Percentiles rank a stretch among this genome's conserved stretches.
Conservation (phyloP, 2,329 filamentous ascomycete species). For the Aspergillus sojae region DNA sequence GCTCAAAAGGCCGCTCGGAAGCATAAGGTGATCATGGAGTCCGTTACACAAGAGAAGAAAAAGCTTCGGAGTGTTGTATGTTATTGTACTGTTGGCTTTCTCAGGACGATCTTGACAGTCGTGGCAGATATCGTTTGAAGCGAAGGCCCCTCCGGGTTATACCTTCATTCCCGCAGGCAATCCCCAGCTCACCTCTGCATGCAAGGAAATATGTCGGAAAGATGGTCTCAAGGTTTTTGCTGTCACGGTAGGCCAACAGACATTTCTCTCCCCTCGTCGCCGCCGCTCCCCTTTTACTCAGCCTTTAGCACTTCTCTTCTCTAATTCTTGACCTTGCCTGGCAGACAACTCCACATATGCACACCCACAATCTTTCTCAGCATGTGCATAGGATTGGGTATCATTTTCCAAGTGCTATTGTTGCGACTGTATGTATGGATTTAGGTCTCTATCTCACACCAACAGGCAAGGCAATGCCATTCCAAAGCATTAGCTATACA, state of each 20-base stretch:
- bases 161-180: constrained; percentile 64
- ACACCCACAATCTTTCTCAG: constrained; percentile 58
- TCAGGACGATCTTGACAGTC: constrained; percentile 35
- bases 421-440: constrained; percentile 58
- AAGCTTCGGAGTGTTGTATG: constrained; percentile 58
- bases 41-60: constrained; percentile 61
- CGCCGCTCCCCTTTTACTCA: constrained; percentile 4
- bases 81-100: constrained; percentile 18
- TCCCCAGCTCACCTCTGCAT: constrained; percentile 60
- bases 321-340: constrained; percentile 20
- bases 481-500: constrained; percentile 32
- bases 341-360: constrained; percentile 53
- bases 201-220: constrained; percentile 62
- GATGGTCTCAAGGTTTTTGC: constrained; percentile 58
- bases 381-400: constrained; percentile 65
- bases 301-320: constrained; percentile 3
- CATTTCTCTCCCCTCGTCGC: neutral
- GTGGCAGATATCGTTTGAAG: constrained; percentile 56
- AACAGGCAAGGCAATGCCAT: constrained; percentile 51
- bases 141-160: constrained; percentile 61
- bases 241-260: constrained; percentile 58
- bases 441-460: constrained; percentile 49
- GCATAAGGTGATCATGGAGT: constrained; percentile 62
- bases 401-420: constrained; percentile 63
- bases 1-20: constrained; percentile 41